Conservation (phyloP, 768 basidiomycete species). For the Auriscalpium microsporum region DNA sequence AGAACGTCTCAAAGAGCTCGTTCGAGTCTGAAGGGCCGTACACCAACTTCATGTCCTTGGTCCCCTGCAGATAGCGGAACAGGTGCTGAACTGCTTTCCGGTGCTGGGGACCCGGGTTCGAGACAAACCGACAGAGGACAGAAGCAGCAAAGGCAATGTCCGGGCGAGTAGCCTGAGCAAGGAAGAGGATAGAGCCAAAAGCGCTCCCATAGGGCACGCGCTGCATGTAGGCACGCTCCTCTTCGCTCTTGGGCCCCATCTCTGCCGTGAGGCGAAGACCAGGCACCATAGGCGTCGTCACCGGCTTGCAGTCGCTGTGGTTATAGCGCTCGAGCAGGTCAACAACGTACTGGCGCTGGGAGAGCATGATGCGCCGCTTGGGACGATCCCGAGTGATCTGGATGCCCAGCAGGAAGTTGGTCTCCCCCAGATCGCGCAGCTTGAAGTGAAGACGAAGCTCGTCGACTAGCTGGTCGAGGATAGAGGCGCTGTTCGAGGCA, state of each 20-base stretch:
- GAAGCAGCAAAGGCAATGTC: constrained; percentile 28
- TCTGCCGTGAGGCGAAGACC: not conserved
- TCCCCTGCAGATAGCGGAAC: constrained; percentile 26
- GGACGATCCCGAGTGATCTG: not conserved
- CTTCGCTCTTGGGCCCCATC: not conserved
- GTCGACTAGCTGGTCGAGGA: too few species aligned
- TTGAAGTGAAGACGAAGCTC: not conserved
- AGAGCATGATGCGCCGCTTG: not conserved
- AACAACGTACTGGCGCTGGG: not conserved
- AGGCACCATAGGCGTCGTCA: constrained; percentile 2
- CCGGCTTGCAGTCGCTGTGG: not conserved
- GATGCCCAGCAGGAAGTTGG: not conserved
- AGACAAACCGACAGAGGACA: constrained; percentile 23
- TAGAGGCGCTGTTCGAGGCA: too few species aligned
- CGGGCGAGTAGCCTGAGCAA: constrained; percentile 21
- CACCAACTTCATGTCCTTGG: constrained; percentile 17
- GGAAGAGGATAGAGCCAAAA: not conserved
- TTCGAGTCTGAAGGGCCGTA: too few species aligned
- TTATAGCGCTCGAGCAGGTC: not conserved
- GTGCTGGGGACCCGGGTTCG: constrained; percentile 22
- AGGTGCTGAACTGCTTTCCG: constrained; percentile 25
- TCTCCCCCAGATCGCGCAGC: not conserved
- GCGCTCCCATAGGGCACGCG: not conserved
- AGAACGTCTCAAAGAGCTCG: too few species aligned
- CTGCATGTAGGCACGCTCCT: not conserved